phyloP scores from a whole-genome alignment of 1,139 yeast genomes.

The Scheffersomyces titani region DNA sequence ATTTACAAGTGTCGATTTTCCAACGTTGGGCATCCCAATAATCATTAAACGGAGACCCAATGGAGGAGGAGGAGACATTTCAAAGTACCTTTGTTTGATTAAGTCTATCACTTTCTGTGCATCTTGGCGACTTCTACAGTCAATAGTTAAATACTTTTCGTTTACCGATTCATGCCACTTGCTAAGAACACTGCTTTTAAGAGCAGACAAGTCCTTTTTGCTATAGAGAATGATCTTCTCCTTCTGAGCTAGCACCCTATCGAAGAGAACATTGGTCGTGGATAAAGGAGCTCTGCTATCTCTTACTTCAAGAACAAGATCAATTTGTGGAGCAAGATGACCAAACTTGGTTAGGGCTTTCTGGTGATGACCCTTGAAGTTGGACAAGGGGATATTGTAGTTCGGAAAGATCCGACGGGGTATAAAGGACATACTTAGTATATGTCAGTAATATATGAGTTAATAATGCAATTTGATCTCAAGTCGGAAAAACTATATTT shows the following conservation, averaged over 20 bases:
- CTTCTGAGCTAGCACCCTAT: constrained; percentile 60
- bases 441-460: neutral
- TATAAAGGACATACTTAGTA: constrained; percentile 36
- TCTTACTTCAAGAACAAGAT: constrained; percentile 77
- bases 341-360: constrained; percentile 74
- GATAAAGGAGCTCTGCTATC: constrained; percentile 90
- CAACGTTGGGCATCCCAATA: constrained; percentile 98
- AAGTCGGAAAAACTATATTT: no score
- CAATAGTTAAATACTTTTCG: constrained; percentile 61
- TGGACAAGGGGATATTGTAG: constrained; percentile 68
- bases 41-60: constrained; percentile 76
- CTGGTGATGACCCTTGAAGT: constrained; percentile 90
- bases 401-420: constrained; percentile 61
- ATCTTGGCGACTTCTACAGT: constrained; percentile 56
- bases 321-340: constrained; percentile 76
- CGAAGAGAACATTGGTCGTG: constrained; percentile 80
- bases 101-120: constrained; percentile 51
- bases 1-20: constrained; percentile 89
- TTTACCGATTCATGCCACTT: constrained; percentile 55
- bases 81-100: constrained; percentile 44
- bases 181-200: constrained; percentile 34
- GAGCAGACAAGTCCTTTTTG: constrained; percentile 56
- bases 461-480: no score
- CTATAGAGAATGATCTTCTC: constrained; percentile 66
- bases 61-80: constrained; percentile 71